Conservation (phyloP, 352 stramenopile genomes). For the Phytopythium boreale region DNA sequence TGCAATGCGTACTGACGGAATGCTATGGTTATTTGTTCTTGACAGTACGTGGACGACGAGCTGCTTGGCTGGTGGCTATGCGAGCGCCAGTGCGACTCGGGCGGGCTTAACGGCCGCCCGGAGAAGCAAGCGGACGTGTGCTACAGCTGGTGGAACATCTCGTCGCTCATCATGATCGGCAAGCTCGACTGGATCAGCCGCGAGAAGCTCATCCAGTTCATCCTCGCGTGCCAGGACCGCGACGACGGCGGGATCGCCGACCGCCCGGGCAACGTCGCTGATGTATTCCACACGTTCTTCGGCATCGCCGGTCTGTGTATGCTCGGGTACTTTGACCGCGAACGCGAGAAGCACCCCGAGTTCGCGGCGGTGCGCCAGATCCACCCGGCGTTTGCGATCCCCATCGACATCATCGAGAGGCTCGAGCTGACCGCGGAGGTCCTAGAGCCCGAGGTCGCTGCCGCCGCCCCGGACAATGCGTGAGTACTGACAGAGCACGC, state of each 20-base stretch:
- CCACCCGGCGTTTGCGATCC: conserved; percentile 95
- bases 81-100: conserved; percentile 97
- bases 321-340: conserved; percentile 90
- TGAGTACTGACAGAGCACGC: neutral
- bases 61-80: conserved; percentile 96
- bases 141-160: conserved; percentile 99
- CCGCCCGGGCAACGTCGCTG: conserved; percentile 93
- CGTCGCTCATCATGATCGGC: conserved; percentile 93
- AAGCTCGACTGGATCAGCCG: conserved; percentile 95
- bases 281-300: conserved; percentile 99
- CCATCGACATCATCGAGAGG: conserved; percentile 87
- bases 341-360: conserved; percentile 47
- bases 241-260: conserved; percentile 98
- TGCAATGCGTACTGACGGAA: neutral
- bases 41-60: conserved; percentile 82
- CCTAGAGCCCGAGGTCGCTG: conserved; percentile 24
- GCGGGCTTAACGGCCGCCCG: conserved; percentile 93
- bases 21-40: neutral
- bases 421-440: conserved; percentile 84
- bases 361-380: conserved; percentile 83
- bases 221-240: conserved; percentile 95
- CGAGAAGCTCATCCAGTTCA: conserved; percentile 92
- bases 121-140: conserved; percentile 99
- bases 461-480: neutral
- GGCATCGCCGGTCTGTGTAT: conserved; percentile 94